These are phyloP conservation scores for Neobulgaria alba DNA, from an alignment of 2,329 filamentous ascomycete genomes.

Conservation along the genomic window DNA sequence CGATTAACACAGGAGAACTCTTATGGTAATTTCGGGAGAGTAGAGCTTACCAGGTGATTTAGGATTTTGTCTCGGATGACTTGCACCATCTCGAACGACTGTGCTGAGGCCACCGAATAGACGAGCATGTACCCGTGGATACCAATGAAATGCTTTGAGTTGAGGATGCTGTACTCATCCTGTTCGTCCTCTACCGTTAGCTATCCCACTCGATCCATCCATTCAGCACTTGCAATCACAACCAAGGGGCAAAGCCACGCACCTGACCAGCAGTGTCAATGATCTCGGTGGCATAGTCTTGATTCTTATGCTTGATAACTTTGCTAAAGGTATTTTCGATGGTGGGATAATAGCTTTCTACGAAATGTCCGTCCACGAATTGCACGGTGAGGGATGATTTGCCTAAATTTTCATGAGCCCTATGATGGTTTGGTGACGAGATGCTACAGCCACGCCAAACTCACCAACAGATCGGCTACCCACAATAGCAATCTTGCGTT, in stretches of 20 bases:
- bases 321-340: conserved; percentile 99
- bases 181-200: conserved; percentile 30
- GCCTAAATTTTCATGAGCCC: conserved; percentile 43
- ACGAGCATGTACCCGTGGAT: conserved; percentile 99
- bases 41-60: conserved; percentile 70
- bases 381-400: conserved; percentile 97
- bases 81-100: conserved; percentile 95
- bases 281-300: conserved; percentile 93
- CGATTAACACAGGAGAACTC: conserved; percentile 1
- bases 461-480: conserved; percentile 85
- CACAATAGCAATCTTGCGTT: conserved; percentile 92
- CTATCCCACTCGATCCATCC: conserved; percentile 1
- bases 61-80: conserved; percentile 96
- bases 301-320: conserved; percentile 83
- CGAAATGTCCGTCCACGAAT: conserved; percentile 95
- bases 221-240: conserved; percentile 8
- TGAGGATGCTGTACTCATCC: conserved; percentile 98
- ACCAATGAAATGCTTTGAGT: conserved; percentile 97
- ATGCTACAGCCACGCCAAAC: conserved; percentile 28
- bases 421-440: background rate
- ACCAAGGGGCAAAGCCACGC: conserved; percentile 20
- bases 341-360: conserved; percentile 97
- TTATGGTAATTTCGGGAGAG: background rate
- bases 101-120: conserved; percentile 90
- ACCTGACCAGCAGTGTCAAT: conserved; percentile 96